Conservation (phyloP, 257 asterid genomes). For the Solanum tarijense region DNA sequence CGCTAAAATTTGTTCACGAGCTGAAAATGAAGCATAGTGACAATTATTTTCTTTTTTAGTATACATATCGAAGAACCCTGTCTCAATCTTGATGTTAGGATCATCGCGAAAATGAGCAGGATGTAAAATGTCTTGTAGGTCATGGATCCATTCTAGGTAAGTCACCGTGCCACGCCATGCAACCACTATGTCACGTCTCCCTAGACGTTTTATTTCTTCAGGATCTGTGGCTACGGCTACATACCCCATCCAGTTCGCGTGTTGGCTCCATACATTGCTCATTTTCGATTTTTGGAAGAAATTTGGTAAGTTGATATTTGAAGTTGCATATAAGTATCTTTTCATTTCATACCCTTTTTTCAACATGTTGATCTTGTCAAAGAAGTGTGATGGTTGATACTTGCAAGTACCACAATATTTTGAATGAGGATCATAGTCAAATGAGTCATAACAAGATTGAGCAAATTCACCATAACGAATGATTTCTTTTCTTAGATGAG, state of each 20-base stretch:
- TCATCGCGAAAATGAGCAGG: constrained; percentile 70
- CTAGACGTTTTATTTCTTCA: constrained; percentile 42
- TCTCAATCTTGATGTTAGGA: constrained; percentile 54
- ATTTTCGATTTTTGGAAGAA: constrained; percentile 47
- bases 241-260: constrained; percentile 83
- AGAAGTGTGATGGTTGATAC: constrained; percentile 37
- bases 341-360: constrained; percentile 47
- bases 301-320: constrained; percentile 64
- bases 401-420: constrained; percentile 81
- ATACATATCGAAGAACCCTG: constrained; percentile 70
- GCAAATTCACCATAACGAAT: constrained; percentile 72
- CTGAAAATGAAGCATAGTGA: constrained; percentile 42
- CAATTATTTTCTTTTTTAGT: constrained; percentile 44
- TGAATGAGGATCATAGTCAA: constrained; percentile 74
- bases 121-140: constrained; percentile 54
- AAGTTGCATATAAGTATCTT: constrained; percentile 55
- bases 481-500: constrained; percentile 50
- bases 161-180: constrained; percentile 90
- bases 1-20: constrained; percentile 63
- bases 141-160: constrained; percentile 78
- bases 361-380: constrained; percentile 42
- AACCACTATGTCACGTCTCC: constrained; percentile 59
- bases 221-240: constrained; percentile 58
- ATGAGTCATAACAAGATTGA: constrained; percentile 65
- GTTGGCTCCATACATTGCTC: constrained; percentile 60